Evolutionary conservation across 768 basidiomycete genomes (phyloP).

Genomic region (Wakefieldia striispora): DNA sequence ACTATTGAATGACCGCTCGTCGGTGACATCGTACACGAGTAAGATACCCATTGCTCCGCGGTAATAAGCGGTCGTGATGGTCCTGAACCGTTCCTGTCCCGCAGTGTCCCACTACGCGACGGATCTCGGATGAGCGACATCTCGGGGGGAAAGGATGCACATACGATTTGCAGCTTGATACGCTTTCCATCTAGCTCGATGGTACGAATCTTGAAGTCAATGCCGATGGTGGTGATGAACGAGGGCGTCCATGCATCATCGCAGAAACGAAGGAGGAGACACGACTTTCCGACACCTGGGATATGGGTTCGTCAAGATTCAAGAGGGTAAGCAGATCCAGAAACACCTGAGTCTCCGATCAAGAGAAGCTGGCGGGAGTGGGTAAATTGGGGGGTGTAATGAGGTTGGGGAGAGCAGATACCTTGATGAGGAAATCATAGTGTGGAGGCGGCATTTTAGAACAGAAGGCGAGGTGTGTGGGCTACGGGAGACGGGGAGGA

Average conservation of each 20-base stretch:
- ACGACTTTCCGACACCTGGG: conserved; percentile 93
- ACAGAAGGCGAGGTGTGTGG: background rate
- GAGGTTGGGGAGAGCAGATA: conserved; percentile 26
- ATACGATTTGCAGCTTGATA: conserved; percentile 97
- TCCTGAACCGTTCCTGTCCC: conserved; percentile 97
- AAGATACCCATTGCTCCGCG: conserved; percentile 98
- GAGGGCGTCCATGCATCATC: conserved; percentile 99
- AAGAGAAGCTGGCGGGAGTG: conserved; percentile 67
- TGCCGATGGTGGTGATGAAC: conserved; percentile 99
- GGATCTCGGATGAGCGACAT: background rate
- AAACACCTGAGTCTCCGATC: conserved; percentile 89
- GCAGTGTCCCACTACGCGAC: conserved; percentile 91
- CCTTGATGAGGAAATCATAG: conserved; percentile 97
- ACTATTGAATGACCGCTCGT: conserved; percentile 96
- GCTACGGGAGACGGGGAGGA: background rate
- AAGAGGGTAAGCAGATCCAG: background rate
- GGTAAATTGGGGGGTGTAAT: background rate
- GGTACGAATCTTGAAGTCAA: conserved; percentile 99
- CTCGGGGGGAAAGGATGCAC: conserved; percentile 27
- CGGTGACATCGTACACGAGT: conserved; percentile 97
- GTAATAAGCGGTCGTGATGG: conserved; percentile 99
- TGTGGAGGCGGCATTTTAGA: conserved; percentile 80
- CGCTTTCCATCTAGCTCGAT: conserved; percentile 98
- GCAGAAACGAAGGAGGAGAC: conserved; percentile 93
- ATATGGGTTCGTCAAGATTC: conserved; percentile 12